Percentiles rank a stretch among this genome's conserved stretches.
Conservation (phyloP, 768 basidiomycete genomes). For the Tulasnella sp. region DNA sequence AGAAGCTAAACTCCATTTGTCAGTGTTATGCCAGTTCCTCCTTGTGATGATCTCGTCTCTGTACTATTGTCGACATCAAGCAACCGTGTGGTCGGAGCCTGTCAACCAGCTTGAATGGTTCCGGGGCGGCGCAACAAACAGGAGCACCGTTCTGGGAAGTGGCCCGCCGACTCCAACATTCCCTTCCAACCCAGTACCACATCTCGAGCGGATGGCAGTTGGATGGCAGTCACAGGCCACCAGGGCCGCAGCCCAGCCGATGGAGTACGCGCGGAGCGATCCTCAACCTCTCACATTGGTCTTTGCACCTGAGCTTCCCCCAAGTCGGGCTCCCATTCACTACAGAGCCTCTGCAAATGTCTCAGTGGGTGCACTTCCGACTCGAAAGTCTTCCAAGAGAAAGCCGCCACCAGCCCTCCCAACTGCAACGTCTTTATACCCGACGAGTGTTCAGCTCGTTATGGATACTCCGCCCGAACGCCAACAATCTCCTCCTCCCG, state of each 20-base stretch:
- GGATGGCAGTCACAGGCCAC: constrained; percentile 1
- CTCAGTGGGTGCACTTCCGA: constrained; percentile 6
- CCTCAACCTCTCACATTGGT: constrained; percentile 7
- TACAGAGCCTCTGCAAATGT: constrained; percentile 7
- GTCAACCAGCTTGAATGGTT: constrained; percentile 14
- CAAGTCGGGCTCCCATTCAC: constrained; percentile 2
- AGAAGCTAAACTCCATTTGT: too few relatives aligned
- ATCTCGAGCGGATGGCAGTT: constrained; percentile 6
- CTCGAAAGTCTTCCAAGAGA: constrained; percentile 1
- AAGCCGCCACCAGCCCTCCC: background rate
- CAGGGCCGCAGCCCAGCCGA: background rate
- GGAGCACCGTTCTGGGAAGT: background rate
- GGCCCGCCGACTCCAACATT: constrained; percentile 2
- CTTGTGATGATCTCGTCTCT: constrained; percentile 3
- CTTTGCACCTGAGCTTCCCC: constrained; percentile 11
- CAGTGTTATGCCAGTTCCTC: constrained; percentile 4
- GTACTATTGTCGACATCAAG: constrained; percentile 3
- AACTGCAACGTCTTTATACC: background rate
- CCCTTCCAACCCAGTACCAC: background rate
- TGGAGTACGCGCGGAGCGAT: background rate
- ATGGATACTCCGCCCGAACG: background rate
- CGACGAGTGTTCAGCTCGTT: background rate
- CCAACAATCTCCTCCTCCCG: background rate
- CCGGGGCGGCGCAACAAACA: constrained; percentile 2
- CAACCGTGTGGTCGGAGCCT: constrained; percentile 1